These are phyloP conservation scores for Heritiera littoralis DNA, from an alignment of 345 rosid species.

Conservation along the genomic window DNA sequence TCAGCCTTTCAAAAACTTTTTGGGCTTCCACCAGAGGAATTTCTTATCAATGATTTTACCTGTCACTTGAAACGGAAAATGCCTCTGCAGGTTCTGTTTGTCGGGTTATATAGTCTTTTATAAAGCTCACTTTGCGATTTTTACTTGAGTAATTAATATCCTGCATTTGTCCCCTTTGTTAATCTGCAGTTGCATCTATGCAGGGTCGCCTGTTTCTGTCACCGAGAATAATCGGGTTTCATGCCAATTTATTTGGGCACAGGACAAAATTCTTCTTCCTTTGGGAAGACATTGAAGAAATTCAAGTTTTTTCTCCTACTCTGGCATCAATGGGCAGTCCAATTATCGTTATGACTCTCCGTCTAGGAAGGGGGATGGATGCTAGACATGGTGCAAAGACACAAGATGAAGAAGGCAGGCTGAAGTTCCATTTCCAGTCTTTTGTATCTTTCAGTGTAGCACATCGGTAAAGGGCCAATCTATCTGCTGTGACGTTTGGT, in stretches of 20 bases:
- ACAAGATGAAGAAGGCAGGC: slow-evolving; percentile 90
- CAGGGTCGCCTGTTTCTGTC: slow-evolving; percentile 97
- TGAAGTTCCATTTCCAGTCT: slow-evolving; percentile 90
- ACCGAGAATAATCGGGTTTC: slow-evolving; percentile 88
- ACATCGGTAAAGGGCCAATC: slow-evolving; percentile 58
- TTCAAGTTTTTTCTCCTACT: slow-evolving; percentile 74
- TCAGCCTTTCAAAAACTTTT: slow-evolving; percentile 97
- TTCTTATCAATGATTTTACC: slow-evolving; percentile 94
- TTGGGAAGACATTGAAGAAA: slow-evolving; percentile 95
- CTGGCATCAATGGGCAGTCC: slow-evolving; percentile 98
- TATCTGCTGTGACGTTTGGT: not conserved
- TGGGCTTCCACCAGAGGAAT: slow-evolving; percentile 91
- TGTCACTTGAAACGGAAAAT: slow-evolving; percentile 94
- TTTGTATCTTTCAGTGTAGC: slow-evolving; percentile 92
- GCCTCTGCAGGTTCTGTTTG: slow-evolving; percentile 78
- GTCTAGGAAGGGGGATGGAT: slow-evolving; percentile 78
- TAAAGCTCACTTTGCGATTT: slow-evolving; percentile 6
- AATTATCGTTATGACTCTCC: slow-evolving; percentile 69
- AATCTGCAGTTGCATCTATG: slow-evolving; percentile 26
- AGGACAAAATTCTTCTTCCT: slow-evolving; percentile 93
- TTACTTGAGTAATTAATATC: slow-evolving; percentile 12
- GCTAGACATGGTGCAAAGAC: slow-evolving; percentile 89
- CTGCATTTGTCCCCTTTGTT: not conserved
- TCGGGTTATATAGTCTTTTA: slow-evolving; percentile 9
- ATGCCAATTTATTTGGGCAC: slow-evolving; percentile 86